Percentiles rank a stretch among this genome's conserved stretches.
phyloP scores from a whole-genome alignment of 2,329 filamentous ascomycete genomes.

The Colletotrichum sp. region DNA sequence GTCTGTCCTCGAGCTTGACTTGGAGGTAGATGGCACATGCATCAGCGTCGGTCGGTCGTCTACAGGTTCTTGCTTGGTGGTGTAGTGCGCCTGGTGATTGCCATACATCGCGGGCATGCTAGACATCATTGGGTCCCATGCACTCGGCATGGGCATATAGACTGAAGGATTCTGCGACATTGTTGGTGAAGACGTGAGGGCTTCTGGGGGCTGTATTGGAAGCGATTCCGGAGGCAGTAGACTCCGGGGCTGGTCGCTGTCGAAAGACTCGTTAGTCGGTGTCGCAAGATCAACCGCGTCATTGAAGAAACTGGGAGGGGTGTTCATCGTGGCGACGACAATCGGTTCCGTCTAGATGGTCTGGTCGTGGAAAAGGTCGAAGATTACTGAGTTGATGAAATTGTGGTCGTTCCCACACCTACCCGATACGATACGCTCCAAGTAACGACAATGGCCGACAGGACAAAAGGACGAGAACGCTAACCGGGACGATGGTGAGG shows the following conservation, averaged over 20 bases:
- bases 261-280: constrained; percentile 17
- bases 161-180: constrained; percentile 5
- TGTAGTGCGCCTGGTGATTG: constrained; percentile 10
- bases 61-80: constrained; percentile 6
- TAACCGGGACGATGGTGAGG: background rate
- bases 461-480: background rate
- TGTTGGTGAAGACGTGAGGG: background rate
- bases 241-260: constrained; percentile 17
- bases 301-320: constrained; percentile 20
- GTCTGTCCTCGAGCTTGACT: background rate
- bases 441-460: background rate
- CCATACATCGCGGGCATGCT: background rate
- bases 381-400: background rate
- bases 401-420: background rate
- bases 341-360: background rate
- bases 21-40: background rate
- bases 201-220: background rate
- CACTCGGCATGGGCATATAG: constrained; percentile 3
- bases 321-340: constrained; percentile 14
- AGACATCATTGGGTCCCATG: constrained; percentile 7
- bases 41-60: background rate
- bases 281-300: constrained; percentile 20
- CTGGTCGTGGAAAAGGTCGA: background rate
- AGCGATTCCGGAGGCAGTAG: constrained; percentile 1
- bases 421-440: background rate